Evolutionary conservation across 2,329 filamentous ascomycete species (phyloP), one percentile per base, ranked within the genome.

Genomic region (Fusarium siculi): DNA sequence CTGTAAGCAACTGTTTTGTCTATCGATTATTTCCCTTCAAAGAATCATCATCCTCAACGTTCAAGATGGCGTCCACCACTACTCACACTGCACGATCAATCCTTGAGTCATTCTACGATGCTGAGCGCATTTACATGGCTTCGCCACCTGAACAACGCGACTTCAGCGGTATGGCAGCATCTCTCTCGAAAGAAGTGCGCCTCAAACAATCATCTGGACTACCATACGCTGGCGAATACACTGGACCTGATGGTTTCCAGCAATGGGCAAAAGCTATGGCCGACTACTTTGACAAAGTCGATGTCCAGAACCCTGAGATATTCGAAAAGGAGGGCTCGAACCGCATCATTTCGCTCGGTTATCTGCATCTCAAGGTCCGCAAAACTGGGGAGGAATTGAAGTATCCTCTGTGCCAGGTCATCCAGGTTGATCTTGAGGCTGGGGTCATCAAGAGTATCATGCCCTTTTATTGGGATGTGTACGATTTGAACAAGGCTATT

Each of bases 401-500:
- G 8, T 77, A 68, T 19, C 81, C 81, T 2, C 43, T 81, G 8
- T 76, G 74, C 16, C 81, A 82, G 70, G 68, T 74, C 12, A 56
- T 82, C 11, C 79, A 72, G 15, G 78, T 83, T 37, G 80, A 82
- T 66, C 49, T 80, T 19, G 77, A 79, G 23, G 77, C 76, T 12
- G 80, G 79, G 4, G 68, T 76, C 16, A 79, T 82, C 30, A 70
- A 70, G 18, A 74, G 77, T 30, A 78, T 82, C 1, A 76, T 74
- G 58, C 76, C 80, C 2, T 82, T 81, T 62, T 82, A 83, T 49
- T 82, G 81, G 81, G 79, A 82, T 64, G 80, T 82, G 4, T 62
- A 77, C 9, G 65, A 66, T 21, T 5, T 76, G 21, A 79, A 76
- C 53, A 66, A 66, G 34, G 74, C 74, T 10, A 56, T 78, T 37